Conservation (phyloP, 345 rosid genomes). For the Luvunga scandens region DNA sequence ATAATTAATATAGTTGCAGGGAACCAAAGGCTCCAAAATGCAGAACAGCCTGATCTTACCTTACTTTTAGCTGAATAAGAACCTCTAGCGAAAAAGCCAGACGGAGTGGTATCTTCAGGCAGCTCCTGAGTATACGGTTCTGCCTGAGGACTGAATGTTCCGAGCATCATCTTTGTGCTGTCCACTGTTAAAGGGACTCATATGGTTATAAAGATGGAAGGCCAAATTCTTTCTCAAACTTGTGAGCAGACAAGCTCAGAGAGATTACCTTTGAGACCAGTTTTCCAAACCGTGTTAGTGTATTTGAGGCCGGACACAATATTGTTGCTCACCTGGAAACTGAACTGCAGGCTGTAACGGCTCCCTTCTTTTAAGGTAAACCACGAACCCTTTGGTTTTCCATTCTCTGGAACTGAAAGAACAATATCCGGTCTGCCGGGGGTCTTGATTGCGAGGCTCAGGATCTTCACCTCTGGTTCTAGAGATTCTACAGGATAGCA, state of each 20-base stretch:
- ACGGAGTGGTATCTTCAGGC: constrained; percentile 86
- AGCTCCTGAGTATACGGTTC: constrained; percentile 74
- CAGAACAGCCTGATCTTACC: constrained; percentile 36
- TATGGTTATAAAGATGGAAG: not conserved
- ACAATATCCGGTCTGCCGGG: constrained; percentile 70
- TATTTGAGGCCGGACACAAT: constrained; percentile 84
- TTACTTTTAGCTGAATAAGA: constrained; percentile 75
- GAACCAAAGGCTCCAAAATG: not conserved
- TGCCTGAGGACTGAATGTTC: constrained; percentile 91
- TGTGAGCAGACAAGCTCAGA: not conserved
- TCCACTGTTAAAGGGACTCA: constrained; percentile 53
- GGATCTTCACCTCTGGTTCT: constrained; percentile 84
- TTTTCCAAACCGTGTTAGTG: constrained; percentile 78
- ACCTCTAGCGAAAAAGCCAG: constrained; percentile 90
- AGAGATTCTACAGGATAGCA: constrained; percentile 48
- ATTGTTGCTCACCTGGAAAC: constrained; percentile 79
- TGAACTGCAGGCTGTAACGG: constrained; percentile 59
- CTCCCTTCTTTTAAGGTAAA: constrained; percentile 90
- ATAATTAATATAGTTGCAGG: not conserved
- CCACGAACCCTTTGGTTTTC: constrained; percentile 77
- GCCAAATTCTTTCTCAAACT: not conserved
- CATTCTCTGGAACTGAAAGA: constrained; percentile 59
- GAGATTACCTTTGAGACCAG: constrained; percentile 59
- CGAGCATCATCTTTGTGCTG: constrained; percentile 80
- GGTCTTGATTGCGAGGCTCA: constrained; percentile 61